Base-by-base conservation (phyloP, 2,329 filamentous ascomycete genomes). In the Gaeumannomyces sp. region DNA sequence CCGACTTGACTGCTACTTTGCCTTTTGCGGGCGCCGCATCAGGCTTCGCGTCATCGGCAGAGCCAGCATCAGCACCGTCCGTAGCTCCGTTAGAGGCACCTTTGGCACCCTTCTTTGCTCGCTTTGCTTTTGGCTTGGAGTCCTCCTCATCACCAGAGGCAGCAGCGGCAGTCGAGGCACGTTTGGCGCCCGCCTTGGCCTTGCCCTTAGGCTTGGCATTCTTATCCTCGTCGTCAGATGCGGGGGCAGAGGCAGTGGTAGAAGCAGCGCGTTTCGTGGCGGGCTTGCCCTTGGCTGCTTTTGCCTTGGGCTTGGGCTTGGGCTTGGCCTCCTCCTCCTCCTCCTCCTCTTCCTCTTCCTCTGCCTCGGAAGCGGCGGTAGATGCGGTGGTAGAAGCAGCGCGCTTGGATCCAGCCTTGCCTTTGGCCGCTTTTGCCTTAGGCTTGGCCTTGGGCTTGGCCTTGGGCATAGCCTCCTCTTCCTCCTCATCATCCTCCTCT, bases 381-480 rank as follows among this genome's bases (percentile, higher is more conserved):
- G 58, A 59, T 11, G 58, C n/a, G 13, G 33, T 14, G 13, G 33
- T 14, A 50, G 45, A 50, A 11, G 19, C 19, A 50, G 45, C 45
- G 5, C 7, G 3, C 16, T 45, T 50, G 5, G 45, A 1, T 1
- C 5, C 45, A n/a, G 45, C 45, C 8, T 69, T 67, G 58, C 68
- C 70, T 50, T 78, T 76, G 10, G 76, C 74, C 45, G 77, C 59
- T 4, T 16, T 31, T 16, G 10, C 27, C 63, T 69, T 71, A 65
- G 65, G 71, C 66, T 60, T 14, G 13, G 59, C 14, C 29, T 29
- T 16, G 11, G 56, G 50, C 27, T 71, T 72, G 45, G 65, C 45
- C 13, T 31, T 16, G 7, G 57, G 50, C n/a, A 71, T 72, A 33
- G 64, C 22, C 35, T 38, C 13, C 35, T 14, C 35, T 8, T 53